Evolutionary conservation across 2,329 filamentous ascomycete species (phyloP).

Genomic region (Scedosporium boydii): DNA sequence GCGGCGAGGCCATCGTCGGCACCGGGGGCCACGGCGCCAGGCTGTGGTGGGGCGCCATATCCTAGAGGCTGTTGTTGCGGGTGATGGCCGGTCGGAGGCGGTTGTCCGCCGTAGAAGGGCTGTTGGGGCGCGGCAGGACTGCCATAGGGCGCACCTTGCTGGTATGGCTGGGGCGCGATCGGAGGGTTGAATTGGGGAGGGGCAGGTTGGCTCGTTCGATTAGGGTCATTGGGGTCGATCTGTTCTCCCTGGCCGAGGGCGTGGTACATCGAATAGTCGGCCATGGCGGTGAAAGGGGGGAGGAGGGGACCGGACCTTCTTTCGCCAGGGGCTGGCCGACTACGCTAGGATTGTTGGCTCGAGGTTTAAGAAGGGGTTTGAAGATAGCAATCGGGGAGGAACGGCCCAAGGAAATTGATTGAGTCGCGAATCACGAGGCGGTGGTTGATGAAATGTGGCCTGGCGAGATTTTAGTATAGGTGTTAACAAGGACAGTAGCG

Average conservation of each 20-base stretch:
- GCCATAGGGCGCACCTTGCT: constrained; percentile 23
- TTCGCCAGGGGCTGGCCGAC: neutral
- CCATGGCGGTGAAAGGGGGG: constrained; percentile 28
- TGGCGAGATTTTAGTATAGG: neutral
- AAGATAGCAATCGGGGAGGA: neutral
- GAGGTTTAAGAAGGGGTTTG: neutral
- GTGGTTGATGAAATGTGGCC: neutral
- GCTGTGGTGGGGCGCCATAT: constrained; percentile 25
- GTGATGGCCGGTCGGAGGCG: constrained; percentile 1
- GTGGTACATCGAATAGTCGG: constrained; percentile 47
- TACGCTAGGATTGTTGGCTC: neutral
- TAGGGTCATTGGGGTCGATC: constrained; percentile 44
- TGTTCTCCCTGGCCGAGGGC: constrained; percentile 46
- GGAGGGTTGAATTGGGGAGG: constrained; percentile 48
- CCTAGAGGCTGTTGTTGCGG: constrained; percentile 6
- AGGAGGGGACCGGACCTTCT: neutral
- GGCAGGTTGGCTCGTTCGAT: constrained; percentile 38
- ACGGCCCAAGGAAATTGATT: neutral
- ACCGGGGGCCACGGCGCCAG: constrained; percentile 19
- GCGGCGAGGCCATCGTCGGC: constrained; percentile 45
- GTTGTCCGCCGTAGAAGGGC: constrained; percentile 7
- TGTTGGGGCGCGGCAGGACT: constrained; percentile 1
- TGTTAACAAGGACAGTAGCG: neutral
- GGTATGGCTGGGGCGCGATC: constrained; percentile 43
- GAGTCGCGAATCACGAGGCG: neutral